Evolutionary conservation across 2,329 filamentous ascomycete genomes (phyloP).

Genomic region (Pseudogymnoascus sp.): DNA sequence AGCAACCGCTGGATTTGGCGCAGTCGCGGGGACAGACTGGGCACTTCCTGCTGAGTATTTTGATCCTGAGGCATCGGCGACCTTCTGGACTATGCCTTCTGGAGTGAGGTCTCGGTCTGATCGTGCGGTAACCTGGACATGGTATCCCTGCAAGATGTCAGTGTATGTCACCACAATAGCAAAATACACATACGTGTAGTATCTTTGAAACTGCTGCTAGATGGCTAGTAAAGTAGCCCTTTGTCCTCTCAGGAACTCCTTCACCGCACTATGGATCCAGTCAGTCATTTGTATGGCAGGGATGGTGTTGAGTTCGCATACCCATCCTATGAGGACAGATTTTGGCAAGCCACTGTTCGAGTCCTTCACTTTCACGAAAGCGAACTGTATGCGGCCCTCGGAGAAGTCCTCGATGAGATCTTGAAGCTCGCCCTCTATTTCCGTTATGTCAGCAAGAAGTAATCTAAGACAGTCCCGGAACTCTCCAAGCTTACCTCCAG

Average conservation of each 20-base stretch:
- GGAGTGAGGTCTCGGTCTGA: constrained; percentile 83
- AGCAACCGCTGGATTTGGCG: constrained; percentile 55
- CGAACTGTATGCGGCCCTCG: constrained; percentile 93
- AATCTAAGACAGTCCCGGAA: not conserved
- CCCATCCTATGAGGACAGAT: constrained; percentile 86
- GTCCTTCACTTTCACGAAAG: constrained; percentile 93
- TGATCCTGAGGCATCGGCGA: constrained; percentile 85
- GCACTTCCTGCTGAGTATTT: constrained; percentile 72
- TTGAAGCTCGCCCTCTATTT: constrained; percentile 74
- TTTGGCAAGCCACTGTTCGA: constrained; percentile 86
- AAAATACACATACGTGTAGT: constrained; percentile 55
- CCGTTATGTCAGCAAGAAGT: constrained; percentile 14
- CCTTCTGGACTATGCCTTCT: constrained; percentile 83
- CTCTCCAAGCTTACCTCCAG: constrained; percentile 54
- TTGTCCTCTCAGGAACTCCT: constrained; percentile 95
- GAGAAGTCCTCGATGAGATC: constrained; percentile 94
- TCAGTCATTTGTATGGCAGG: constrained; percentile 17
- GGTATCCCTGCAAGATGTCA: constrained; percentile 58
- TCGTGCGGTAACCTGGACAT: constrained; percentile 93
- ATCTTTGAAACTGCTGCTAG: constrained; percentile 82
- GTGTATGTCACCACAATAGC: constrained; percentile 11
- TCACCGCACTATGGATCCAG: constrained; percentile 64
- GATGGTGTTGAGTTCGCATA: constrained; percentile 27
- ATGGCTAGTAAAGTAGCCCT: constrained; percentile 97
- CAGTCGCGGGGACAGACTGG: constrained; percentile 44